Base-by-base conservation (phyloP, 805 yeast species). In the Cyberlindnera mrakii region DNA sequence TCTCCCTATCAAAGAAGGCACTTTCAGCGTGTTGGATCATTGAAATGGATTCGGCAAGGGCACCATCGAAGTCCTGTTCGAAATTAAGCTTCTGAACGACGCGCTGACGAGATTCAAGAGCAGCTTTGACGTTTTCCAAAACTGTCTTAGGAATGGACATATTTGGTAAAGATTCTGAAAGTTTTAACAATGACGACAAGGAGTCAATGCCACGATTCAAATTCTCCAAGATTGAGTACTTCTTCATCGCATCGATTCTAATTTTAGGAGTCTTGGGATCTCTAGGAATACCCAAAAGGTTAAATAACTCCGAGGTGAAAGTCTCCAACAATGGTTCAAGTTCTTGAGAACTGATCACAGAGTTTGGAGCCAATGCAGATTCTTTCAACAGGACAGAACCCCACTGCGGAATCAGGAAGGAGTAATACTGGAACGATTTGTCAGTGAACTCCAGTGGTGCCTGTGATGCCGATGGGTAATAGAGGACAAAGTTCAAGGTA, bases 1-100 rank as follows among this genome's bases (percentile, higher is more conserved):
- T 91, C 60, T 84, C 90, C 53, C 86, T 85, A 53, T 91, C 95
- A 61, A 91, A 91, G 55, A 91, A 91, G 0, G 98, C 97, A 37
- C 69, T 69, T 47, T 76, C 80, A 33, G 66, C 58, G n/a, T 52
- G 50, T 35, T 55, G 40, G 1, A 62, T 53, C 39, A 66, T 47
- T 17, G 58, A 50, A 50, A 80, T 74, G 0, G 96, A 84, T 37
- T 72, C 64, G 13, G 65, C 56, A 35, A 80, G 68, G 0, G 95
- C 86, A n/a, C 59, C 53, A 13, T 82, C 72, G 61, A 69, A 67
- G 17, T 55, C 54, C 5, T 36, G 33, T 13, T 38, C 32, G 9
- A 29, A n/a, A 34, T 44, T 45, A 62, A 48, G 59, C 16, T 40
- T 35, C 16, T 58, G 59, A n/a, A 60, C 62, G 8, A 62, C 66